A percentile compares a stretch with the other conserved stretches of the same genome.
Conservation (phyloP, 192 early-diverging fungal genomes). For the Spizellomyces punctatus region DNA sequence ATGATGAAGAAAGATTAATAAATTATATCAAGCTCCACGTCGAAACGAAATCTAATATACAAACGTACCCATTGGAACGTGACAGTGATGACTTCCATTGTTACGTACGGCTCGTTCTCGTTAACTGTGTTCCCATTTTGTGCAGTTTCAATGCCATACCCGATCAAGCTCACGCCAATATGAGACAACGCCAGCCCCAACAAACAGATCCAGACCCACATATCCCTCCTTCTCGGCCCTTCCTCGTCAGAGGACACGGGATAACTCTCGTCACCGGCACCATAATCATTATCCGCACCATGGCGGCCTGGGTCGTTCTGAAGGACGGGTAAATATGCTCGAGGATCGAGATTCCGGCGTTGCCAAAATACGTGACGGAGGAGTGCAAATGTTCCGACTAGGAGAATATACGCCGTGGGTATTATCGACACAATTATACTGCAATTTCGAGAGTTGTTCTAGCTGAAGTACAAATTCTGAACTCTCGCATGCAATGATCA, state of each 20-base stretch:
- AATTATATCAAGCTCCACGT: not conserved
- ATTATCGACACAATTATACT: constrained; percentile 15
- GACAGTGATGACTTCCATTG: not conserved
- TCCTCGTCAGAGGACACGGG: not conserved
- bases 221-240: not conserved
- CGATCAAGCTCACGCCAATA: not conserved
- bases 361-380: constrained; percentile 15
- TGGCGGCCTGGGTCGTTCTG: not conserved
- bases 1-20: no score
- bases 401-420: not conserved
- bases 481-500: not conserved
- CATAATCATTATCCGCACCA: not conserved
- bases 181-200: constrained; percentile 6
- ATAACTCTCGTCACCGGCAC: not conserved
- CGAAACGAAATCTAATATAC: not conserved
- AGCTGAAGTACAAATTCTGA: not conserved
- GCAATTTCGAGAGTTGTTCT: not conserved
- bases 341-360: constrained; percentile 4
- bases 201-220: constrained; percentile 9
- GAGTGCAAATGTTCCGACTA: constrained; percentile 8
- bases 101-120: not conserved
- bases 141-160: not conserved
- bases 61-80: not conserved
- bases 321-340: constrained; percentile 9
- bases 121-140: not conserved